phyloP scores from a whole-genome alignment of 805 yeast genomes.

The Candida takata region DNA sequence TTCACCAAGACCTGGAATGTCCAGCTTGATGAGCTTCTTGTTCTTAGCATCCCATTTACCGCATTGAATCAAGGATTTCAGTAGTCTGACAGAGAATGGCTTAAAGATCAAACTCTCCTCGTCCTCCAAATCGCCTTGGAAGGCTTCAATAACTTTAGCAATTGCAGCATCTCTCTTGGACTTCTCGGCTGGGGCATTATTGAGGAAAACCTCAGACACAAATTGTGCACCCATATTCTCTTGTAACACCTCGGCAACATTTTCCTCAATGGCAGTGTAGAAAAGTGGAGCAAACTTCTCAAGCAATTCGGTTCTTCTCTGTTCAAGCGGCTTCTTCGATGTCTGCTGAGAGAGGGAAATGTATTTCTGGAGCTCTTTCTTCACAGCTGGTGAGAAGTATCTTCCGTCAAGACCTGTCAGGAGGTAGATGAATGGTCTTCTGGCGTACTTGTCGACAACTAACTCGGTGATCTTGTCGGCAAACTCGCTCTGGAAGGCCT shows the following conservation, averaged over 20 bases:
- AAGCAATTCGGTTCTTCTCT: conserved; percentile 65
- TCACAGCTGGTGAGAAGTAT: conserved; percentile 68
- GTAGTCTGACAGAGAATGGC: conserved; percentile 67
- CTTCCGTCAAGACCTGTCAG: conserved; percentile 73
- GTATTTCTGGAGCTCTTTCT: conserved; percentile 54
- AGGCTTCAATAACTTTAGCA: conserved; percentile 46
- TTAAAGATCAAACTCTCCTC: conserved; percentile 63
- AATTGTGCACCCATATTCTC: conserved; percentile 82
- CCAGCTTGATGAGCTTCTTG: conserved; percentile 40
- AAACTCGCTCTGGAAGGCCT: conserved; percentile 60
- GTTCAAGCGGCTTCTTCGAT: conserved; percentile 77
- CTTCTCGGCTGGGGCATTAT: conserved; percentile 38
- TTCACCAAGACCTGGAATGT: conserved; percentile 44
- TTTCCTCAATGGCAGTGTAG: conserved; percentile 44
- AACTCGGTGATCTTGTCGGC: conserved; percentile 47
- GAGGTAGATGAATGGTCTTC: conserved; percentile 84
- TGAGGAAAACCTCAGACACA: conserved; percentile 64
- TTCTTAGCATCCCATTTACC: conserved; percentile 73
- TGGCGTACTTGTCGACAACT: conserved; percentile 64
- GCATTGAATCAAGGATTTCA: conserved; percentile 75
- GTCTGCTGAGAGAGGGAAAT: conserved; percentile 58
- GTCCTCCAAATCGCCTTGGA: conserved; percentile 60
- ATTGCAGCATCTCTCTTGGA: conserved; percentile 40
- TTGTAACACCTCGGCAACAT: conserved; percentile 46
- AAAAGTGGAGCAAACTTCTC: conserved; percentile 59